Evolutionary conservation across 1,284 basidiomycete genomes (phyloP).

Genomic region (Earliella scabrosa): DNA sequence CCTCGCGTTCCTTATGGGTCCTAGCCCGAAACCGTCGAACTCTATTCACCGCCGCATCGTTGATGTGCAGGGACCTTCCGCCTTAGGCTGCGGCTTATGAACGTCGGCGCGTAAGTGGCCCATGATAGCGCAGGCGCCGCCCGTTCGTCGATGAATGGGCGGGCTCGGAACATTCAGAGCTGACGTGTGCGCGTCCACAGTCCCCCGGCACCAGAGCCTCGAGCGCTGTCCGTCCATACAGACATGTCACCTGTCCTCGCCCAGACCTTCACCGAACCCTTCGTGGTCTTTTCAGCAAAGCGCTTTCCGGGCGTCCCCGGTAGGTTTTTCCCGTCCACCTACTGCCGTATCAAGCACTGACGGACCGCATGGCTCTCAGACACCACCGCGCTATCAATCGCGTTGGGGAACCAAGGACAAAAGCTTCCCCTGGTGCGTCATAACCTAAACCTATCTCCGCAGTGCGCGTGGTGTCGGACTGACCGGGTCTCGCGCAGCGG

Average conservation of each 20-base stretch:
- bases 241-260: conserved; percentile 76
- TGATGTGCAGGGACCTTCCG: conserved; percentile 66
- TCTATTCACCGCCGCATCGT: conserved; percentile 18
- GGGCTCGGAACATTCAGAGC: conserved; percentile 8
- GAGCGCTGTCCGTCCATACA: conserved; percentile 66
- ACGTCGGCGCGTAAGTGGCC: conserved; percentile 77
- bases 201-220: conserved; percentile 71
- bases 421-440: conserved; percentile 81
- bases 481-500: conserved; percentile 47
- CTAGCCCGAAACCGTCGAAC: conserved; percentile 26
- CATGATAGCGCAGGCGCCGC: conserved; percentile 22
- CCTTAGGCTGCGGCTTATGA: conserved; percentile 81
- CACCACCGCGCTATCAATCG: conserved; percentile 87
- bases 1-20: conserved; percentile 20
- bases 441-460: conserved; percentile 3
- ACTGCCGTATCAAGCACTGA: conserved; percentile 7
- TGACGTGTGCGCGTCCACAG: conserved; percentile 42
- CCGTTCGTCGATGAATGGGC: conserved; percentile 18
- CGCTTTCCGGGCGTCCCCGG: conserved; percentile 92
- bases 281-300: conserved; percentile 92
- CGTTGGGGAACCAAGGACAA: conserved; percentile 91
- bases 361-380: conserved; percentile 46
- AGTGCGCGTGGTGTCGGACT: conserved; percentile 10
- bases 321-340: conserved; percentile 44
- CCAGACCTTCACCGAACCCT: conserved; percentile 84